Conservation (phyloP, 805 yeast species). For the Hagleromyces aurorensis region DNA sequence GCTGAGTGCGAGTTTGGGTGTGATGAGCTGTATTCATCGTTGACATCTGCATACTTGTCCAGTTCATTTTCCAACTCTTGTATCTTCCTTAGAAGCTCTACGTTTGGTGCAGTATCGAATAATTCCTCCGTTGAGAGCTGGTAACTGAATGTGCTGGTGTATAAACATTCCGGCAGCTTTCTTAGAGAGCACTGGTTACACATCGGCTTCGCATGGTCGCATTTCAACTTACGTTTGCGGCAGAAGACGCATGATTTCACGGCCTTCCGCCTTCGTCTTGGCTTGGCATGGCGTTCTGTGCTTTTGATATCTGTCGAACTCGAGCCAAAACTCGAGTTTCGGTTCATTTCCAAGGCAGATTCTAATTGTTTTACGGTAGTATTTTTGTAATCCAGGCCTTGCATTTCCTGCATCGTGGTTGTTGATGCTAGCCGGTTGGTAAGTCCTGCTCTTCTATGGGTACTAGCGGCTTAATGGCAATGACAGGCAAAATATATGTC, state of each 20-base stretch:
- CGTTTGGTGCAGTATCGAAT: constrained; percentile 19
- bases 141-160: constrained; percentile 18
- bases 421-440: no score
- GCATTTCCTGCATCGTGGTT: no score
- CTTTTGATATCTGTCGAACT: no score
- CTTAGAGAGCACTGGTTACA: constrained; percentile 37
- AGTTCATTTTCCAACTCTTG: constrained; percentile 14
- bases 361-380: no score
- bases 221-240: constrained; percentile 55
- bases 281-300: no score
- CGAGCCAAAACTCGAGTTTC: no score
- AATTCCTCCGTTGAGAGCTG: constrained; percentile 18
- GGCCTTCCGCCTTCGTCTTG: constrained; percentile 21
- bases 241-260: constrained; percentile 45
- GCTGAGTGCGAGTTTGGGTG: background rate
- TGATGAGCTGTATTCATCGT: background rate
- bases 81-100: constrained; percentile 17
- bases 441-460: no score
- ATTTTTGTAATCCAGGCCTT: no score
- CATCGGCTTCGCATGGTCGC: constrained; percentile 44
- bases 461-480: no score
- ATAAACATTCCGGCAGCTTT: constrained; percentile 23
- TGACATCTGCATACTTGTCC: background rate
- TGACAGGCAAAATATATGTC: no score
- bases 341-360: no score